These are phyloP conservation scores for Amanita muscaria DNA, from an alignment of 768 basidiomycete species.

Conservation along the genomic window DNA sequence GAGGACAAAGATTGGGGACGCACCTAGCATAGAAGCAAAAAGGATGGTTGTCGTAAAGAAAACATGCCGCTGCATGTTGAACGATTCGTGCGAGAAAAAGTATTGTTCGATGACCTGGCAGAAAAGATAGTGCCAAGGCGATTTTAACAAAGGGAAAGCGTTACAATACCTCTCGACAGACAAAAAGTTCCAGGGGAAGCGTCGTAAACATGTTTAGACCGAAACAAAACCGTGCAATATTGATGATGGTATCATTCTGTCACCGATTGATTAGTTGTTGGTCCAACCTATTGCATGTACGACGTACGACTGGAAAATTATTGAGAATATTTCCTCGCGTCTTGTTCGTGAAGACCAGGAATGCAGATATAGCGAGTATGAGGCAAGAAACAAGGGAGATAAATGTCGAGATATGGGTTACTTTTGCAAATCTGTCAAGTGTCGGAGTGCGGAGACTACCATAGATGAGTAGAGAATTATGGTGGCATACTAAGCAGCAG, in stretches of 20 bases:
- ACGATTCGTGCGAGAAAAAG: slow-evolving; percentile 86
- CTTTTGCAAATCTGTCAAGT: slow-evolving; percentile 83
- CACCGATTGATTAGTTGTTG: neutral
- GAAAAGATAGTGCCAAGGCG: neutral
- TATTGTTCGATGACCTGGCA: slow-evolving; percentile 86
- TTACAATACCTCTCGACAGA: slow-evolving; percentile 78
- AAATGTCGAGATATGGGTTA: slow-evolving; percentile 87
- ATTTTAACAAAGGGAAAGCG: neutral
- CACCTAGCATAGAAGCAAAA: slow-evolving; percentile 75
- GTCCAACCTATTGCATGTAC: neutral
- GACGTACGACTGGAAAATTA: slow-evolving; percentile 74
- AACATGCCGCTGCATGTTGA: slow-evolving; percentile 75
- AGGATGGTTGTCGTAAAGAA: slow-evolving; percentile 86
- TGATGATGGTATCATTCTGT: slow-evolving; percentile 81
- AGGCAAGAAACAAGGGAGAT: slow-evolving; percentile 80
- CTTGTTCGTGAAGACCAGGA: slow-evolving; percentile 82
- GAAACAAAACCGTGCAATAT: slow-evolving; percentile 89
- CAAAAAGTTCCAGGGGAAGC: slow-evolving; percentile 90
- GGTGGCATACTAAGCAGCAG: slow-evolving; percentile 72
- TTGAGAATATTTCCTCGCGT: slow-evolving; percentile 95
- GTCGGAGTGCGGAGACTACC: slow-evolving; percentile 90
- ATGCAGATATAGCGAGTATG: slow-evolving; percentile 80
- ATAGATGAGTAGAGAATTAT: slow-evolving; percentile 95
- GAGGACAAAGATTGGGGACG: slow-evolving; percentile 14
- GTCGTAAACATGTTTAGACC: slow-evolving; percentile 98